Evolutionary conservation across 192 early-diverging fungal species (phyloP).

Genomic region (Entomortierella lignicola): DNA sequence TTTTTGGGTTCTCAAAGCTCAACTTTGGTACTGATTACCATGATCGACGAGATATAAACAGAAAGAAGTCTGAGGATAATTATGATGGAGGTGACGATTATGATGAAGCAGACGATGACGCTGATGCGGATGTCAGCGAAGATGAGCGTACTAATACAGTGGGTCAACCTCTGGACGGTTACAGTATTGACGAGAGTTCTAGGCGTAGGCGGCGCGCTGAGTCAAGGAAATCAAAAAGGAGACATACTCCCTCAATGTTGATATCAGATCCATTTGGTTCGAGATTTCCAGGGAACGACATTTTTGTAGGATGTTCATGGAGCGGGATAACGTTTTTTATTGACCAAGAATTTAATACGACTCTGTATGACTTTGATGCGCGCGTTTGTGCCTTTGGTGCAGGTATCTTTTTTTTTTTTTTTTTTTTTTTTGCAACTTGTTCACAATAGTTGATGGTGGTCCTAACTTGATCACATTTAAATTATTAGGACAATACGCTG

Average conservation of each 20-base stretch:
- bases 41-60: not conserved
- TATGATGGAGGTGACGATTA: slow-evolving; percentile 11
- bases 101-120: not conserved
- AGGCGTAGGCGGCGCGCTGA: not conserved
- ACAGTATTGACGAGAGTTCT: not conserved
- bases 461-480: no score
- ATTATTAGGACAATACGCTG: slow-evolving; percentile 60
- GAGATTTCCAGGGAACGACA: slow-evolving; percentile 51
- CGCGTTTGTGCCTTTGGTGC: slow-evolving; percentile 70
- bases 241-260: slow-evolving; percentile 18
- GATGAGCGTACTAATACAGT: not conserved
- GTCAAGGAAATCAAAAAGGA: slow-evolving; percentile 7
- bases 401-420: slow-evolving; percentile 40
- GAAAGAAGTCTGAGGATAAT: not conserved
- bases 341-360: slow-evolving; percentile 61
- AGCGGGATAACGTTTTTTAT: slow-evolving; percentile 69
- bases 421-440: not conserved
- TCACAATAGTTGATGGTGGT: not conserved
- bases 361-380: slow-evolving; percentile 67
- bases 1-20: slow-evolving; percentile 64
- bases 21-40: slow-evolving; percentile 43
- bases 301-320: slow-evolving; percentile 70
- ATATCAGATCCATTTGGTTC: slow-evolving; percentile 49
- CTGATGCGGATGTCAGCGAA: not conserved
- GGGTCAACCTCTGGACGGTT: not conserved